These are phyloP conservation scores for Acanthamoeba royreba DNA, from an alignment of 208 protist genomes.

Conservation along the genomic window DNA sequence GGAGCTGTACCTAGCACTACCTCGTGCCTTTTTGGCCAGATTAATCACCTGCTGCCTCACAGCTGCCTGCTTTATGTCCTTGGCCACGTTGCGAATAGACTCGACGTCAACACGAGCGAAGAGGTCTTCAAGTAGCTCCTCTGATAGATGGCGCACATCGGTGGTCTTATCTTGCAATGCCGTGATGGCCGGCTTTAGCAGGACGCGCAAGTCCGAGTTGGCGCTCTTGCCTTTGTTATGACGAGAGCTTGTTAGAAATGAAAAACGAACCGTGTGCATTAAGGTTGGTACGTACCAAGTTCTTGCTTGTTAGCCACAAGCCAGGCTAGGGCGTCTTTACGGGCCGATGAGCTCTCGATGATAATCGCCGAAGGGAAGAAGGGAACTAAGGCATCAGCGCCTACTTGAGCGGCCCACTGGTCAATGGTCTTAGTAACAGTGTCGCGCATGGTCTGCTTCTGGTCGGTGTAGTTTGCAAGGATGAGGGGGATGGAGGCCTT, in stretches of 20 bases:
- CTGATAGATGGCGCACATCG: background rate
- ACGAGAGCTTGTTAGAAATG: background rate
- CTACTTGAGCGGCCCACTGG: background rate
- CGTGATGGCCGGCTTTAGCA: background rate
- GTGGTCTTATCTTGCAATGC: background rate
- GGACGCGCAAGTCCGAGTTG: background rate
- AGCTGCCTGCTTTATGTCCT: background rate
- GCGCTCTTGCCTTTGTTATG: background rate
- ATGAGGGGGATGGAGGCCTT: background rate
- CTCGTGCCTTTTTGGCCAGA: background rate
- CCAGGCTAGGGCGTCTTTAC: constrained; percentile 2
- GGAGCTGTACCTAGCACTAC: background rate
- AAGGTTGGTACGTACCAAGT: background rate
- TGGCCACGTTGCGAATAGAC: background rate
- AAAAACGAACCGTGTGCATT: too few relatives aligned
- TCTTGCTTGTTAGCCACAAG: background rate
- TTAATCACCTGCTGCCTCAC: background rate
- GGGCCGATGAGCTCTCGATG: background rate
- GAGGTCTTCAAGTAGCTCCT: background rate
- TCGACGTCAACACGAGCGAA: background rate
- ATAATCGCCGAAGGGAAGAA: background rate
- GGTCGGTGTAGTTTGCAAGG: constrained; percentile 35
- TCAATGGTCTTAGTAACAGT: constrained; percentile 18
- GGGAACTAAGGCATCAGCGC: background rate
- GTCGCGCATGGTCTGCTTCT: constrained; percentile 49